phyloP scores from a whole-genome alignment of 164 flowering plant genomes.

The Magnolia officinalis region DNA sequence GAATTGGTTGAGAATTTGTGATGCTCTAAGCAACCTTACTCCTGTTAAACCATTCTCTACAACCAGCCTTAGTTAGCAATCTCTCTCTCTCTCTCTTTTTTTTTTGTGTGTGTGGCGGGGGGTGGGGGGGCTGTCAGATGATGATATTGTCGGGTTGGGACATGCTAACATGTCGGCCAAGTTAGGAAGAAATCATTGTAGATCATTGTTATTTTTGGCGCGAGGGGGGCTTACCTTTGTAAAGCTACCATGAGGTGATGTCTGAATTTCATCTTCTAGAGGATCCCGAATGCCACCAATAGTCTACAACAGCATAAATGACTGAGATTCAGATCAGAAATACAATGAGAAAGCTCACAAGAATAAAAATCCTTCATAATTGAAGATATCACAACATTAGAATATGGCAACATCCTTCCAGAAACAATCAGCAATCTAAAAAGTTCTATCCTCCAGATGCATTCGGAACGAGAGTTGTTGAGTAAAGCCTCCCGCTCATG shows the following conservation, averaged over 20 bases:
- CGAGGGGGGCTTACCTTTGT: slow-evolving; percentile 47
- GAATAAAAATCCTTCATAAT: background rate
- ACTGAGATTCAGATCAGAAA: background rate
- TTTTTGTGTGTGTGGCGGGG: too few relatives aligned
- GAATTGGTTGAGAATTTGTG: too few relatives aligned
- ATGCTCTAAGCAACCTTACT: too few relatives aligned
- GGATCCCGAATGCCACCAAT: slow-evolving; percentile 64
- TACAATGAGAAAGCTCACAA: background rate
- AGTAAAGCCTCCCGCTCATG: slow-evolving; percentile 61
- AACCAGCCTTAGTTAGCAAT: too few relatives aligned
- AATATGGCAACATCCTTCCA: background rate
- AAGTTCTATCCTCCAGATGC: slow-evolving; percentile 56
- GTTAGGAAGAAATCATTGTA: too few relatives aligned
- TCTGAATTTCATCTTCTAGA: slow-evolving; percentile 34
- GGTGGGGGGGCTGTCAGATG: too few relatives aligned
- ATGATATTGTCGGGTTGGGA: too few relatives aligned
- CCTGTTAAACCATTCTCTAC: too few relatives aligned
- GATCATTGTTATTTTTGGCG: too few relatives aligned
- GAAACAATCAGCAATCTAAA: background rate
- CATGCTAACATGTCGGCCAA: too few relatives aligned
- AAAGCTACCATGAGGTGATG: slow-evolving; percentile 68
- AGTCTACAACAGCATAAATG: slow-evolving; percentile 36
- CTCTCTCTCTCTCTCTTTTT: too few relatives aligned
- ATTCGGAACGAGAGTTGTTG: slow-evolving; percentile 32
- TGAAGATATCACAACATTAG: background rate